Evolutionary conservation across 106 monocot species (phyloP).

Genomic region (Platanthera guangdongensis): DNA sequence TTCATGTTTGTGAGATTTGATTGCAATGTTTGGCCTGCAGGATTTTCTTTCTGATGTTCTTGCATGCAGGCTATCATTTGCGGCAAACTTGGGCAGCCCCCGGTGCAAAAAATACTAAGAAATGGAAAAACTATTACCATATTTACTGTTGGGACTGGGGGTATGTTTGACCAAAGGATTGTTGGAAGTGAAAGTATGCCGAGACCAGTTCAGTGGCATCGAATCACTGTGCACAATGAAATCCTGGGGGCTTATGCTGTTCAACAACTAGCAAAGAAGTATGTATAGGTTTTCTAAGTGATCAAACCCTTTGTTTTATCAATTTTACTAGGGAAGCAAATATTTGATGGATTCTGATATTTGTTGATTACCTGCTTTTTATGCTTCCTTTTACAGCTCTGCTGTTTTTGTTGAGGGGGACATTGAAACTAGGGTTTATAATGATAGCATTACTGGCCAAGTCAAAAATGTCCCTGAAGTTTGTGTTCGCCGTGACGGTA

Average conservation of each 20-base stretch:
- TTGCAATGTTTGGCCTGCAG: not conserved
- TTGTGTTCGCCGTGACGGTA: conserved; percentile 91
- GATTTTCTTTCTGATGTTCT: not conserved
- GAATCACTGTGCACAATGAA: conserved; percentile 82
- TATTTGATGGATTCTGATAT: not conserved
- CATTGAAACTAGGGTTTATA: conserved; percentile 97
- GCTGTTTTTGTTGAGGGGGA: conserved; percentile 93
- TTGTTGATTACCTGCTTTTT: not conserved
- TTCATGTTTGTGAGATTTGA: not conserved
- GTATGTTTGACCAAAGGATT: conserved; percentile 94
- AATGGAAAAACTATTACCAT: conserved; percentile 78
- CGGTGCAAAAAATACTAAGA: conserved; percentile 90
- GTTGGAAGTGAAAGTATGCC: conserved; percentile 48
- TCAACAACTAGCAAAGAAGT: conserved; percentile 84
- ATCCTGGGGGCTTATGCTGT: conserved; percentile 74
- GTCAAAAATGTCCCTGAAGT: conserved; percentile 88
- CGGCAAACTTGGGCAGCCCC: conserved; percentile 83
- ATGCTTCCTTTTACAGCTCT: conserved; percentile 40
- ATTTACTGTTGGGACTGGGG: conserved; percentile 97
- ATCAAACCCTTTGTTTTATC: not conserved
- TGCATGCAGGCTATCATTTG: conserved; percentile 71
- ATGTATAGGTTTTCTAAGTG: conserved; percentile 9
- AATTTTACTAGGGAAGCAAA: not conserved
- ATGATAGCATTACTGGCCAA: conserved; percentile 85
- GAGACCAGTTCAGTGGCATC: conserved; percentile 94